Conservation (phyloP, 108 stramenopile genomes). For the Conticribra guillardii region DNA sequence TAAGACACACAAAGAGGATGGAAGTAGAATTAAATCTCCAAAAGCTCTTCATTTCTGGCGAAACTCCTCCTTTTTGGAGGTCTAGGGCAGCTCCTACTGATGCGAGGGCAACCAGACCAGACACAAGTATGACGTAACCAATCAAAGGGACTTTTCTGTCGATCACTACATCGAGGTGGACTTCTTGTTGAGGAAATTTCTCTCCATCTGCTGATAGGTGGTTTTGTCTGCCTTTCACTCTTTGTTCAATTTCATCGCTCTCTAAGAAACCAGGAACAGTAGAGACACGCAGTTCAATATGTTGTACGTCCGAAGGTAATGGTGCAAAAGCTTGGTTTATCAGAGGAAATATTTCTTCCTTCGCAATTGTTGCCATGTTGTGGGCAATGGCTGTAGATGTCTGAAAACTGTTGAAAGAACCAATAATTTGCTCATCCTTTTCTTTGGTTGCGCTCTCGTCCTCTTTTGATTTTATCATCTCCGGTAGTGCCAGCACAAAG, state of each 20-base stretch:
- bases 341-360: constrained; percentile 6
- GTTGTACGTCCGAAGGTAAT: constrained; percentile 41
- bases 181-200: constrained; percentile 7
- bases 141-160: constrained; percentile 41
- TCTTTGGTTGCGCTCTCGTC: neutral
- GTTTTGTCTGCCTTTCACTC: too few relatives aligned
- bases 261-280: too few relatives aligned
- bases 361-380: neutral
- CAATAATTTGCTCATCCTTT: neutral
- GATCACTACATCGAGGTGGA: constrained; percentile 43
- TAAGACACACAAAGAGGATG: constrained; percentile 39
- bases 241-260: too few relatives aligned
- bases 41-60: constrained; percentile 55
- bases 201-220: too few relatives aligned
- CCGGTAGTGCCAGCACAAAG: constrained; percentile 50
- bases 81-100: constrained; percentile 59
- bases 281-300: constrained; percentile 42
- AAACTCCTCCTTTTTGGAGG: constrained; percentile 52
- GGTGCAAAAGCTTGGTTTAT: constrained; percentile 31
- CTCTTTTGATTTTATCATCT: constrained; percentile 10
- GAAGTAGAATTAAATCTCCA: constrained; percentile 62
- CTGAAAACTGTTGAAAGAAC: constrained; percentile 4
- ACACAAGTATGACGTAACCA: constrained; percentile 56
- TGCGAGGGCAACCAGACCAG: constrained; percentile 60
- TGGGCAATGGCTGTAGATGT: constrained; percentile 9